Conservation (phyloP, 129 eudicot species). For the Glebionis coronaria region DNA sequence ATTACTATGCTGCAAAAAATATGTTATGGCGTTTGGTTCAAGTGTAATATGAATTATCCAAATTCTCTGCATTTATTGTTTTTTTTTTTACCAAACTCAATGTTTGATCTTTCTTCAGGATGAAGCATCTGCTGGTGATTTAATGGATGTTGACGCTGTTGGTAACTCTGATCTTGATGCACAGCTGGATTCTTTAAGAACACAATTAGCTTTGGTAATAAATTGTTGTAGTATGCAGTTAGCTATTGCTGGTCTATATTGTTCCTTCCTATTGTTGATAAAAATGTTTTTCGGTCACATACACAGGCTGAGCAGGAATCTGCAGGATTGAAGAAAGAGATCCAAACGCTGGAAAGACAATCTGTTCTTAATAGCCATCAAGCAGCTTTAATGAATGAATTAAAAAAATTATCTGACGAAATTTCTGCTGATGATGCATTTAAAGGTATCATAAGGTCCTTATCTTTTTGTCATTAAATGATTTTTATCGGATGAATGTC, state of each 20-base stretch:
- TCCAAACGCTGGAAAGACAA: conserved; percentile 55
- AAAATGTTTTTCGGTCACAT: neutral
- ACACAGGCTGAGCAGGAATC: conserved; percentile 65
- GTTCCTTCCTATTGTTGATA: neutral
- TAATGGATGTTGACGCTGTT: conserved; percentile 50
- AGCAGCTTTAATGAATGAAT: conserved; percentile 52
- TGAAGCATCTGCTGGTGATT: conserved; percentile 43
- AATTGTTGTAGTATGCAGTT: neutral
- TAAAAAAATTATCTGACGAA: conserved; percentile 49
- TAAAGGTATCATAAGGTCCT: conserved; percentile 28
- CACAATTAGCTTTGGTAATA: conserved; percentile 54
- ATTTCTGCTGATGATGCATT: conserved; percentile 40
- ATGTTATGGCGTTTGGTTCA: neutral
- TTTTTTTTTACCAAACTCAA: conserved; percentile 2
- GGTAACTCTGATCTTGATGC: conserved; percentile 52
- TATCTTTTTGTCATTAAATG: neutral
- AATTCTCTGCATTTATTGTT: too few relatives aligned
- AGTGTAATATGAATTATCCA: neutral
- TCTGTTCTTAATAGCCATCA: conserved; percentile 41
- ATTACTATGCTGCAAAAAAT: neutral
- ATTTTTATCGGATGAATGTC: neutral
- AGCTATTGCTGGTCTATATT: conserved; percentile 6
- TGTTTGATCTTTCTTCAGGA: conserved; percentile 30
- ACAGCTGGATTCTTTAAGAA: conserved; percentile 58
- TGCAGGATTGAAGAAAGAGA: conserved; percentile 58